Evolutionary conservation across 495 filamentous ascomycete species (phyloP).

Genomic region (Penicillium angulare): DNA sequence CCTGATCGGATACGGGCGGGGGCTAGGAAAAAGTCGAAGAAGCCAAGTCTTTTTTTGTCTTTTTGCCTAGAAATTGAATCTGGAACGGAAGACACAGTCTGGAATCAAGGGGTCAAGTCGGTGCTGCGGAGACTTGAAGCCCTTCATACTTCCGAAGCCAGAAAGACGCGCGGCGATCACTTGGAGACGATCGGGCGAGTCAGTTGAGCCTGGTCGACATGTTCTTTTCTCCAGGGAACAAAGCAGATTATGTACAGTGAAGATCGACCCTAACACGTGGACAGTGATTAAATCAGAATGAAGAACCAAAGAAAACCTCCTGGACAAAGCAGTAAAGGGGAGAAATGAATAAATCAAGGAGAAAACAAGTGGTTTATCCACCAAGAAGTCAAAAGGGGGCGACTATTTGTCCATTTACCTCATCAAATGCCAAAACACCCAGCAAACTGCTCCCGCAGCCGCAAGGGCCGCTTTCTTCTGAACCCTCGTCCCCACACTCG

Average conservation of each 20-base stretch:
- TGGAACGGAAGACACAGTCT: neutral
- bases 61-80: neutral
- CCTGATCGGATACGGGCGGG: neutral
- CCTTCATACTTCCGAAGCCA: constrained; percentile 17
- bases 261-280: neutral
- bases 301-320: neutral
- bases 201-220: neutral
- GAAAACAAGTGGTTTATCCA: too few species aligned
- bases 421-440: neutral
- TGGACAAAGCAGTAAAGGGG: neutral
- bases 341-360: neutral
- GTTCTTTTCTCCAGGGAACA: neutral
- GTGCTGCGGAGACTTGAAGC: neutral
- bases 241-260: neutral
- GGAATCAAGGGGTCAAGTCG: constrained; percentile 11
- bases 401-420: neutral
- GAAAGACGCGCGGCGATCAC: constrained; percentile 10
- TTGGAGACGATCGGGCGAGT: neutral
- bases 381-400: neutral
- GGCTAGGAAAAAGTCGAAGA: too few species aligned
- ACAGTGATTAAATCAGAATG: too few species aligned
- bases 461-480: constrained; percentile 3
- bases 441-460: constrained; percentile 4
- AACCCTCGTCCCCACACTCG: neutral
- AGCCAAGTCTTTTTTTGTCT: too few species aligned